Conservation (phyloP, 2,329 filamentous ascomycete species). For the Monosporascus sp. region DNA sequence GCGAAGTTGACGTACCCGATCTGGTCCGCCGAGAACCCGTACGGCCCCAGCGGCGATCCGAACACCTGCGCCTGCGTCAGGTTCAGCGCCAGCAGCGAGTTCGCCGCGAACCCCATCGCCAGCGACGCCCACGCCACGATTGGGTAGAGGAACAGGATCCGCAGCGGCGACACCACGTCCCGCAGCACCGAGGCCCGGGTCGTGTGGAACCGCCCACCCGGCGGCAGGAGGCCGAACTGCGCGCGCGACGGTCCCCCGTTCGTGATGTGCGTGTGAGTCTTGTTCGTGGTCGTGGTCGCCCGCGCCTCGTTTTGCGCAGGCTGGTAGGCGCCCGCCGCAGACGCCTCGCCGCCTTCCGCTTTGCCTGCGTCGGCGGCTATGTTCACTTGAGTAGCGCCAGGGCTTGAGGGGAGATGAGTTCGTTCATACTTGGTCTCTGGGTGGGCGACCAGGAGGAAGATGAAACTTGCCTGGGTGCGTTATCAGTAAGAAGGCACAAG, state of each 20-base stretch:
- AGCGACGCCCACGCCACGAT: slow-evolving; percentile 25
- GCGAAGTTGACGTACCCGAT: slow-evolving; percentile 46
- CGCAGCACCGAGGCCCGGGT: slow-evolving; percentile 12
- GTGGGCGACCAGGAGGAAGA: slow-evolving; percentile 20
- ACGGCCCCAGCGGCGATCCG: slow-evolving; percentile 32
- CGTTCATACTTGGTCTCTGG: slow-evolving; percentile 27
- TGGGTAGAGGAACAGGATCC: slow-evolving; percentile 22
- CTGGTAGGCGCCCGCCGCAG: neutral
- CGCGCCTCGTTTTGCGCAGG: slow-evolving; percentile 1
- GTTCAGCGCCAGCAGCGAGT: slow-evolving; percentile 41
- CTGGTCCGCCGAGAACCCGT: slow-evolving; percentile 35
- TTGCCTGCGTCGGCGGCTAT: slow-evolving; percentile 5
- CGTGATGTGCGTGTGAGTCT: slow-evolving; percentile 4
- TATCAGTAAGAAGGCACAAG: slow-evolving; percentile 1
- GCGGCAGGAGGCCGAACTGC: slow-evolving; percentile 23
- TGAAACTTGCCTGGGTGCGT: slow-evolving; percentile 15
- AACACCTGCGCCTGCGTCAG: slow-evolving; percentile 45
- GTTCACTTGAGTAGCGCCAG: neutral
- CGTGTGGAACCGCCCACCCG: slow-evolving; percentile 13
- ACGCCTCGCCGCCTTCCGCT: neutral
- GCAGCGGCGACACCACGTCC: slow-evolving; percentile 23
- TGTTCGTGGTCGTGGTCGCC: slow-evolving; percentile 1
- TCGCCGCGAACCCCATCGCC: slow-evolving; percentile 25
- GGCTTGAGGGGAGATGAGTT: slow-evolving; percentile 2
- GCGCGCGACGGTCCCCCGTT: slow-evolving; percentile 13